These are phyloP conservation scores for Boechera divaricarpa DNA, from an alignment of 345 rosid genomes.

Conservation along the genomic window DNA sequence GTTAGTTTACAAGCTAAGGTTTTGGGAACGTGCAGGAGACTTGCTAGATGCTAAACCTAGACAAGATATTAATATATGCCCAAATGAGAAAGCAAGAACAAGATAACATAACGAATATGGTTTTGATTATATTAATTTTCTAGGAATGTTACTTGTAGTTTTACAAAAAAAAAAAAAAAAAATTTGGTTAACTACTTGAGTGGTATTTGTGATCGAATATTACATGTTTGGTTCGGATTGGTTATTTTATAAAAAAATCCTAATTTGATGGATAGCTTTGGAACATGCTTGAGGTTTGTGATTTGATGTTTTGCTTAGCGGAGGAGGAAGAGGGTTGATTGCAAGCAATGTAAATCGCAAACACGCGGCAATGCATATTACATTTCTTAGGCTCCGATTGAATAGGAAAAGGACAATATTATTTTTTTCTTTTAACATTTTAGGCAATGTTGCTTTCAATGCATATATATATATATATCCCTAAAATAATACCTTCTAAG, in stretches of 20 bases:
- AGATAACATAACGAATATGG: neutral
- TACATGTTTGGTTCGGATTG: constrained; percentile 8
- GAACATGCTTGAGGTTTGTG: constrained; percentile 34
- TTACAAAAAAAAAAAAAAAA: neutral
- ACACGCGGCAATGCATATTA: constrained; percentile 24
- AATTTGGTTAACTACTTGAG: neutral
- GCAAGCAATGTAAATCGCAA: constrained; percentile 32
- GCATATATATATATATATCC: neutral
- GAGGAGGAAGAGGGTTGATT: constrained; percentile 33
- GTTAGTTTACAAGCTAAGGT: constrained; percentile 34
- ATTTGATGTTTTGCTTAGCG: constrained; percentile 37
- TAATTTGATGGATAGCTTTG: constrained; percentile 13
- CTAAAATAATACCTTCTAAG: neutral
- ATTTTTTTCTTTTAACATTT: too few relatives aligned
- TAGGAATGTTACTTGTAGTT: neutral
- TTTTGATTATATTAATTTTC: neutral
- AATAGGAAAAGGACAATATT: neutral
- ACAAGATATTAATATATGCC: neutral
- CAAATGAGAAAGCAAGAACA: neutral
- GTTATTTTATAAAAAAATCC: neutral
- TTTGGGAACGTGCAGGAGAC: constrained; percentile 31
- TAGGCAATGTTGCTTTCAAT: neutral
- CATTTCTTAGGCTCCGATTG: neutral
- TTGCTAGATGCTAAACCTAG: constrained; percentile 37
- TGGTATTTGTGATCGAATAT: constrained; percentile 9